phyloP scores from a whole-genome alignment of 768 basidiomycete genomes.

The Gymnopilus dilepis region DNA sequence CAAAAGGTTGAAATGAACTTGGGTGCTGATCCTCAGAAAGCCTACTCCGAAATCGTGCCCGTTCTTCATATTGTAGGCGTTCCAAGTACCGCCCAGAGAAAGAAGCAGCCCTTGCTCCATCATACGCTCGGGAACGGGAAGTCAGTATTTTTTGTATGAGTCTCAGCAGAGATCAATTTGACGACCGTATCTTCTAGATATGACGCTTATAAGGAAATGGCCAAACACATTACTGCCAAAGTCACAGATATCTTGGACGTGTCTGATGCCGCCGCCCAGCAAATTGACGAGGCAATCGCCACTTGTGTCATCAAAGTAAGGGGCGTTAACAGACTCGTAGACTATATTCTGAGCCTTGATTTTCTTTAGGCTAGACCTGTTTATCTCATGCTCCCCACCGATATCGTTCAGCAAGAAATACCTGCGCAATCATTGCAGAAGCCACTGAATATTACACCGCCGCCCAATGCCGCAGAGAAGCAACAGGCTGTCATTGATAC shows the following conservation, averaged over 20 bases:
- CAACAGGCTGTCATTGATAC: slow-evolving; percentile 76
- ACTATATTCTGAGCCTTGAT: neutral
- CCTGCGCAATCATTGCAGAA: slow-evolving; percentile 64
- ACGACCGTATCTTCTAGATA: slow-evolving; percentile 51
- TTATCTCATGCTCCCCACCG: slow-evolving; percentile 86
- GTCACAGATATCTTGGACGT: slow-evolving; percentile 64
- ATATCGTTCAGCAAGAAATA: slow-evolving; percentile 74
- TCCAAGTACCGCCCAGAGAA: slow-evolving; percentile 77
- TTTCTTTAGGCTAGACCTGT: slow-evolving; percentile 75
- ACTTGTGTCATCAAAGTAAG: slow-evolving; percentile 65
- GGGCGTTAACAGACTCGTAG: neutral
- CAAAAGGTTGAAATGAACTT: neutral
- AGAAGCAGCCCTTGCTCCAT: slow-evolving; percentile 75
- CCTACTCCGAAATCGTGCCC: slow-evolving; percentile 88
- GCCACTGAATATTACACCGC: slow-evolving; percentile 54
- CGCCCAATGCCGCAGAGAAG: slow-evolving; percentile 58
- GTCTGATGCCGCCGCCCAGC: slow-evolving; percentile 59
- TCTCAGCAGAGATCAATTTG: neutral
- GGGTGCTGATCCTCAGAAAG: slow-evolving; percentile 41
- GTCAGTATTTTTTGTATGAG: slow-evolving; percentile 32
- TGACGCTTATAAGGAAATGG: slow-evolving; percentile 79
- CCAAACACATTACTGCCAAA: slow-evolving; percentile 73
- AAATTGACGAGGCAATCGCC: slow-evolving; percentile 81
- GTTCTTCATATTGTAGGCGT: slow-evolving; percentile 88
- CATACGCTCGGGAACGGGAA: slow-evolving; percentile 88